Evolutionary conservation across 2,329 filamentous ascomycete genomes (phyloP), one percentile per base, ranked within the genome.

Genomic region (Colletotrichum musae): DNA sequence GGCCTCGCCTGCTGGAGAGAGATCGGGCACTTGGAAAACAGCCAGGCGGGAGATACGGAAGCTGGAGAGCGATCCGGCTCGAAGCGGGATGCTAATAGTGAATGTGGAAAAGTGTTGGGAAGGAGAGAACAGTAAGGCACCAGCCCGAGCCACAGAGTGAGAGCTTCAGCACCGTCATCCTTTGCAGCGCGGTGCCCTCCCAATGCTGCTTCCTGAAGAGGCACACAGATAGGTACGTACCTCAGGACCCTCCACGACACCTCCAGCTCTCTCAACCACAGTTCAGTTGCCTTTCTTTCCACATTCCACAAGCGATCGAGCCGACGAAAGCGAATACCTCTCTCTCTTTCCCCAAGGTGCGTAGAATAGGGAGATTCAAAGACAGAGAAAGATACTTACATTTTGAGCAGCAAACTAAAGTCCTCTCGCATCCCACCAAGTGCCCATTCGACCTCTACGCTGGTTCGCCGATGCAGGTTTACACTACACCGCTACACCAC

Each of bases 401-500:
- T 18, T 10, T 24, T 45, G 36, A n/a, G 5, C 32, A 36, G 32
- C 9, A 36, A 2, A 36, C 9, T 36, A 10, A 7, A 36, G 32
- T 36, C 32, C 32, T 36, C 32, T 36, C 9, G 32, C 32, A 36
- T 7, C 7, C 32, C 32, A 36, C 7, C 28, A 36, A 10, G 10
- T 36, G 32, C 32, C 28, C 32, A 32, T 50, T 36, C 32, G 32
- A 36, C 32, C 32, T 36, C 32, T 3, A 36, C 10, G 32, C 32
- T 36, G 32, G 6, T 39, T 47, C 50, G 48, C n/a, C 59, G 9
- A 39, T 50, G 26, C 51, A 54, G 24, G 9, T 58, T 54, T 54
- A 36, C 59, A 64, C 45, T 54, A 36, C 59, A 64, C 45, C 45
- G 41, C 58, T 36, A 68, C 58, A 58, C 45, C 52, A 18, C 65